Base-by-base conservation (phyloP, 2,329 filamentous ascomycete genomes). In the Drechslerella stenobrocha region DNA sequence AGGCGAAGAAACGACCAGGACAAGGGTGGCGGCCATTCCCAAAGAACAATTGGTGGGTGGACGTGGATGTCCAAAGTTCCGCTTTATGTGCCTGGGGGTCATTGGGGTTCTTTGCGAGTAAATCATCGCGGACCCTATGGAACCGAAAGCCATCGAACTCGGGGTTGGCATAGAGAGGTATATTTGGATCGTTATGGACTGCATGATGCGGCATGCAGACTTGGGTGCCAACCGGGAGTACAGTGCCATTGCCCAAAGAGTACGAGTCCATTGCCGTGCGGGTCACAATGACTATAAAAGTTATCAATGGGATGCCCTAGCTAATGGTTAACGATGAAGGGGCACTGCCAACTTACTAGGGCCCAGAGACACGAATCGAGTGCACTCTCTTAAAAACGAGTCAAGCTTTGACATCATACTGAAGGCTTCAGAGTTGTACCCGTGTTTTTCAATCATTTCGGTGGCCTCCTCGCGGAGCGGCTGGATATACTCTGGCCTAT, bases 1-100 rank as follows among this genome's bases (percentile, higher is more conserved):
- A 69, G 18, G 64, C 64, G 52, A 69, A 69, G 48, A 69, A 69
- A 3, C 64, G 64, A n/a, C 64, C 64, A 20, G 64, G 64, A 40
- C 64, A 69, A 8, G 64, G 52, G 42, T 69, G 64, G 4, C 55
- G 53, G 30, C 64, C 64, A 32, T 69, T 63, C 1, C 64, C 64
- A 44, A 69, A 69, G 64, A 47, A 69, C 23, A 69, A 34, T 42
- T 69, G 64, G 9, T 48, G 53, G 15, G 51, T 63, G 2, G 64
- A 61, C 6, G 64, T 69, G n/a, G 63, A 50, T 1, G 64, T 69
- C 64, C 64, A 69, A 9, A 67, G 48, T 20, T 67, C 63, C 22
- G 63, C 47, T 18, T 55, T 55, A 13, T 56, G 35, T 13, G 55
- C 48, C 13, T 61, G 53, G 5, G 22, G 46, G 23, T 63, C 60